Evolutionary conservation across 2,329 filamentous ascomycete species (phyloP).

Genomic region (Catunica adiposa): DNA sequence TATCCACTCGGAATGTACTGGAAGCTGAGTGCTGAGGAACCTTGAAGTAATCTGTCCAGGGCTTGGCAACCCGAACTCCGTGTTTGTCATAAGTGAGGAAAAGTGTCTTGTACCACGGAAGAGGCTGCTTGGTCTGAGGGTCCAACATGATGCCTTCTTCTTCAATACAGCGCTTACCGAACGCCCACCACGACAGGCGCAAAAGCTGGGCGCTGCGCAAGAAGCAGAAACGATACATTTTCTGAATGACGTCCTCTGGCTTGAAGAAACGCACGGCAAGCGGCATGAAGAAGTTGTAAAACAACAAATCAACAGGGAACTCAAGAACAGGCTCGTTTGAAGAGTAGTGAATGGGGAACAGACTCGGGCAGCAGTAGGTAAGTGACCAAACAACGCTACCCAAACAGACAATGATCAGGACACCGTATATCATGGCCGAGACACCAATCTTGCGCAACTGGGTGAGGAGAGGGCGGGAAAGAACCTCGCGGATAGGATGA

Average conservation of each 20-base stretch:
- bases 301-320: conserved; percentile 82
- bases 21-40: not conserved
- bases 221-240: conserved; percentile 95
- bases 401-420: conserved; percentile 77
- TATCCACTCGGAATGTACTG: not conserved
- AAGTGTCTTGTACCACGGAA: conserved; percentile 25
- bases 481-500: conserved; percentile 88
- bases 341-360: conserved; percentile 86
- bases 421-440: conserved; percentile 88
- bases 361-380: conserved; percentile 44
- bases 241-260: conserved; percentile 67
- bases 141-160: conserved; percentile 54
- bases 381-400: conserved; percentile 95
- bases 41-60: not conserved
- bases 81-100: conserved; percentile 16
- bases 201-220: conserved; percentile 64
- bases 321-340: conserved; percentile 84
- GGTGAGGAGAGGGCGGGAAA: conserved; percentile 80
- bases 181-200: conserved; percentile 81
- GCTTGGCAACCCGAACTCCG: not conserved
- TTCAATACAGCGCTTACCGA: conserved; percentile 63
- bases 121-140: conserved; percentile 27
- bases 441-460: conserved; percentile 94
- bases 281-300: conserved; percentile 95
- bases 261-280: conserved; percentile 69